Conservation (phyloP, 768 basidiomycete species). For the Cystofilobasidium ferigula region DNA sequence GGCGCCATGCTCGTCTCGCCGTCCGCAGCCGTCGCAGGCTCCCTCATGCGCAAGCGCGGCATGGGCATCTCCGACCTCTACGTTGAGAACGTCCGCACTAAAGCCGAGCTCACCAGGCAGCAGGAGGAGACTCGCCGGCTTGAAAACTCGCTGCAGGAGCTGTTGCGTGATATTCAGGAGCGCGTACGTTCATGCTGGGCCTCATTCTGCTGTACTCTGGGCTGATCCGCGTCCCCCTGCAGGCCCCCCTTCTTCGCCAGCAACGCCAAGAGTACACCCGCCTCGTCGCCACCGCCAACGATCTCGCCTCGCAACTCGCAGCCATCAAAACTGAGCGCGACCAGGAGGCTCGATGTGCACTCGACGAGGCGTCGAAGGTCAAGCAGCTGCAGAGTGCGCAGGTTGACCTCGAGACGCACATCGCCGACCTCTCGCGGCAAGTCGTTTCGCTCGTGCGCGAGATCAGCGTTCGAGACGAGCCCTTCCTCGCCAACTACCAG, state of each 20-base stretch:
- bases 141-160: slow-evolving; percentile 64
- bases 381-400: slow-evolving; percentile 28
- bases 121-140: slow-evolving; percentile 73
- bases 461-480: slow-evolving; percentile 69
- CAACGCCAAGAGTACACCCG: slow-evolving; percentile 83
- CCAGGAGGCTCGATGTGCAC: slow-evolving; percentile 46
- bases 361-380: slow-evolving; percentile 40
- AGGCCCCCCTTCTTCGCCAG: slow-evolving; percentile 84
- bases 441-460: slow-evolving; percentile 68
- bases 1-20: slow-evolving; percentile 41
- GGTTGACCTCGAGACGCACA: slow-evolving; percentile 58
- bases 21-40: slow-evolving; percentile 56
- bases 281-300: slow-evolving; percentile 62
- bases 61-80: slow-evolving; percentile 93
- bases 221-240: slow-evolving; percentile 4
- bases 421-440: slow-evolving; percentile 73
- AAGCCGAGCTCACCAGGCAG: slow-evolving; percentile 68
- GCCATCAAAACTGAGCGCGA: slow-evolving; percentile 68
- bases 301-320: slow-evolving; percentile 69
- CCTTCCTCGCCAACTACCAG: slow-evolving; percentile 53
- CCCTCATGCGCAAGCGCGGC: slow-evolving; percentile 62
- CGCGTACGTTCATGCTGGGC: slow-evolving; percentile 46
- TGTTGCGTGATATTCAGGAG: slow-evolving; percentile 84
- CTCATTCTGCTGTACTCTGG: not conserved
- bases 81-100: slow-evolving; percentile 72